Evolutionary conservation across 228 moss, liverwort and hornwort genomes (phyloP).

Genomic region (Sphagnum magellanicum): DNA sequence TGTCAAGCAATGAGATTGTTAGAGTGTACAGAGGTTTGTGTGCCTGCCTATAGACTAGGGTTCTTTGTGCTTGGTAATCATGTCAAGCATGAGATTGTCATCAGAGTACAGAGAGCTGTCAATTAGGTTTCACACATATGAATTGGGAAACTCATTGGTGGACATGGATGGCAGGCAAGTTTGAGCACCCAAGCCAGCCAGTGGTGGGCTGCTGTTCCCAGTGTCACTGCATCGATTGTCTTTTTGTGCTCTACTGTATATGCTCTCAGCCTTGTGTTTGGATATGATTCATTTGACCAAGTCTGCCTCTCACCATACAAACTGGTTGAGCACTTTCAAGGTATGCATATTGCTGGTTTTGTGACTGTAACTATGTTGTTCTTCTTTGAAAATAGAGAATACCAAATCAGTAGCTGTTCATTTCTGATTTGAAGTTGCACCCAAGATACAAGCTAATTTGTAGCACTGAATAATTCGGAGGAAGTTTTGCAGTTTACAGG

Average conservation of each 20-base stretch:
- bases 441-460: no score
- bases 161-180: constrained; percentile 64
- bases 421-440: no score
- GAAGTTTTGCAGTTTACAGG: constrained; percentile 65
- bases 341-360: constrained; percentile 12
- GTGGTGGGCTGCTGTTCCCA: constrained; percentile 89
- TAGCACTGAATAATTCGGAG: no score
- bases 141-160: not conserved
- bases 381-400: no score
- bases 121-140: not conserved
- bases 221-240: constrained; percentile 67
- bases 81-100: no score
- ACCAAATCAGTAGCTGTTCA: no score
- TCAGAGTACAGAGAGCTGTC: not conserved
- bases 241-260: constrained; percentile 74
- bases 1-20: not conserved
- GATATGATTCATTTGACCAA: constrained; percentile 76
- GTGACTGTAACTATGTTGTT: no score
- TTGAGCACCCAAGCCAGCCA: constrained; percentile 82
- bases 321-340: constrained; percentile 57
- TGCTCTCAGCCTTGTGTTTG: constrained; percentile 51
- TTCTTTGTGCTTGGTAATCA: no score
- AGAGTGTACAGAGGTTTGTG: not conserved
- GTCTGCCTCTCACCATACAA: constrained; percentile 63
- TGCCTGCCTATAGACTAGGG: no score